Percentiles rank a stretch among this genome's conserved stretches.
Conservation (phyloP, 176 grass and related monocot species). For the Secale cereale region DNA sequence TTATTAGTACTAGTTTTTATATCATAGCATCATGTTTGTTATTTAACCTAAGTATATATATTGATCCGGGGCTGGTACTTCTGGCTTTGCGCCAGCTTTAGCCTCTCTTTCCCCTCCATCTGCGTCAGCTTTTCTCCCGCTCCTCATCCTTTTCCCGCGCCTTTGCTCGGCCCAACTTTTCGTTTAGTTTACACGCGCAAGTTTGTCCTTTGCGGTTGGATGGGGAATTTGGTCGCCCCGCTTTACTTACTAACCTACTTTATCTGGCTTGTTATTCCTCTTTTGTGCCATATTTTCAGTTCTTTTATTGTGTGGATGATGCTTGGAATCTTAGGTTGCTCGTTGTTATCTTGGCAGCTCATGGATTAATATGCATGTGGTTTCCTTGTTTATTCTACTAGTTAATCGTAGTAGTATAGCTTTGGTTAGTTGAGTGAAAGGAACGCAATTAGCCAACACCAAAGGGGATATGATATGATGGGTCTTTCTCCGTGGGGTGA, state of each 20-base stretch:
- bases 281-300: not conserved
- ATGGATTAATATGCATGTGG: not conserved
- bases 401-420: too few species aligned
- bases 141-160: not conserved
- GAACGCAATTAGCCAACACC: not conserved
- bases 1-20: not conserved
- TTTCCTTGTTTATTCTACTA: not conserved
- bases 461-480: not conserved
- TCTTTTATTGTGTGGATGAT: not conserved
- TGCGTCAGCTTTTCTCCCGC: constrained; percentile 31
- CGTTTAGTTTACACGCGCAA: constrained; percentile 31
- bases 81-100: constrained; percentile 49
- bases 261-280: not conserved
- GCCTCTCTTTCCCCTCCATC: constrained; percentile 41
- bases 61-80: constrained; percentile 37
- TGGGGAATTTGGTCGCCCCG: constrained; percentile 39
- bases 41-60: constrained; percentile 47
- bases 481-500: not conserved
- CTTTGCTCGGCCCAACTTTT: constrained; percentile 29
- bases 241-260: constrained; percentile 34
- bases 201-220: constrained; percentile 64
- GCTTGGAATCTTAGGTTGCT: constrained; percentile 28
- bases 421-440: not conserved
- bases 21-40: not conserved
- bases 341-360: not conserved